Evolutionary conservation across 495 filamentous ascomycete species (phyloP).

Genomic region (Glarea lozoyensis): DNA sequence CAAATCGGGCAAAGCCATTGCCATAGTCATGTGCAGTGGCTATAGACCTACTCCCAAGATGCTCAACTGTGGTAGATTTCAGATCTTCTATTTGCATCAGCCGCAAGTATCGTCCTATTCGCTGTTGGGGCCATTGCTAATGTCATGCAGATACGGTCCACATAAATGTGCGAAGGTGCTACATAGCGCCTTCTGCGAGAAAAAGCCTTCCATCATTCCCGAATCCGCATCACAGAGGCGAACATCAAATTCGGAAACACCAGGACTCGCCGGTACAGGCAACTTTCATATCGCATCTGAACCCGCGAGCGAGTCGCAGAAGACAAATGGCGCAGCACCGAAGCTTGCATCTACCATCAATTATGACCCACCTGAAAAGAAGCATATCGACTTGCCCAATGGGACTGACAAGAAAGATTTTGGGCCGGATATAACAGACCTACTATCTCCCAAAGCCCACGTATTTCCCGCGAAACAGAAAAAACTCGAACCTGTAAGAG

Average conservation of each 20-base stretch:
- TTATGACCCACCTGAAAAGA: too few species aligned
- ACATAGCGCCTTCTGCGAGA: constrained; percentile 10
- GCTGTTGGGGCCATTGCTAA: constrained; percentile 7
- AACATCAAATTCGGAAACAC: too few species aligned
- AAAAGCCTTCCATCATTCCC: too few species aligned
- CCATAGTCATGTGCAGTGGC: constrained; percentile 19
- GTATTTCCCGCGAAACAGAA: neutral
- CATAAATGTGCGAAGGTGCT: constrained; percentile 54
- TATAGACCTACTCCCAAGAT: constrained; percentile 14
- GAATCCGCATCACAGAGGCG: too few species aligned
- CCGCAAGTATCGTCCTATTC: constrained; percentile 21
- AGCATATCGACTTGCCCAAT: too few species aligned
- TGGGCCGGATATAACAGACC: too few species aligned
- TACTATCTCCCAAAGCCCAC: neutral
- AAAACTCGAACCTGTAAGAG: neutral
- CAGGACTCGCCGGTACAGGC: too few species aligned
- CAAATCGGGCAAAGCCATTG: constrained; percentile 19
- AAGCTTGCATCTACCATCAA: neutral
- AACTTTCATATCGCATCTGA: too few species aligned
- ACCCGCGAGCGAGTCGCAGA: too few species aligned
- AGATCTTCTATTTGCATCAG: constrained; percentile 22
- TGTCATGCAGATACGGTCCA: constrained; percentile 35
- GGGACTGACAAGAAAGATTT: too few species aligned
- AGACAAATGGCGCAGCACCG: neutral
- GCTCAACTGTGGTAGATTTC: constrained; percentile 7